Evolutionary conservation across 2,329 filamentous ascomycete genomes (phyloP).

Genomic region (Aspergillus sp.): DNA sequence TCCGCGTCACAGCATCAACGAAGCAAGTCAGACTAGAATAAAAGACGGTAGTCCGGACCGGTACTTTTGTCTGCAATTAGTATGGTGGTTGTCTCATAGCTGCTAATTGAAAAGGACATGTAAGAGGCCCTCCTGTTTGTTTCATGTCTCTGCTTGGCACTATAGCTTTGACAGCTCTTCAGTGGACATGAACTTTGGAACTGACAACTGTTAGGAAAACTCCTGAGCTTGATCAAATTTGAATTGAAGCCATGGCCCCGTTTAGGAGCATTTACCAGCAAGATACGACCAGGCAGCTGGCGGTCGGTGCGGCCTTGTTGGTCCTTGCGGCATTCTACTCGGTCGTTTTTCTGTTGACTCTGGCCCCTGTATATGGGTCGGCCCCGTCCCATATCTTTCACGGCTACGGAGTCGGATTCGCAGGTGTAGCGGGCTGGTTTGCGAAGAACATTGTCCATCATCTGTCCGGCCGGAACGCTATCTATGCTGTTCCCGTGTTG

Average conservation of each 20-base stretch:
- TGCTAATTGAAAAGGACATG: constrained; percentile 15
- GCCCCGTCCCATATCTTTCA: constrained; percentile 77
- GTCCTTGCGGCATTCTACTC: constrained; percentile 43
- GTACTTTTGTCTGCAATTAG: background rate
- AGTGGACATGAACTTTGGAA: background rate
- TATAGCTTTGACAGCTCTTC: background rate
- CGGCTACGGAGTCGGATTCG: constrained; percentile 62
- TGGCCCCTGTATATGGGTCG: constrained; percentile 86
- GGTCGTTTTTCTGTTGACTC: constrained; percentile 59
- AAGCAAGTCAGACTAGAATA: background rate
- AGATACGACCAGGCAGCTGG: constrained; percentile 27
- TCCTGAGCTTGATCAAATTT: constrained; percentile 7
- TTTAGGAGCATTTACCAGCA: constrained; percentile 24
- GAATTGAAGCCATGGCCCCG: constrained; percentile 26
- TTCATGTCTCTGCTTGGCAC: constrained; percentile 12
- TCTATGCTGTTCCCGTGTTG: constrained; percentile 65
- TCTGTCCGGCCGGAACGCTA: constrained; percentile 51
- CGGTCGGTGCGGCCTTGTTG: constrained; percentile 33
- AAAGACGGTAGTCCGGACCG: background rate
- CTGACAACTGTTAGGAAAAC: constrained; percentile 6
- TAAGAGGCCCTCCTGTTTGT: constrained; percentile 16
- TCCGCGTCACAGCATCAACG: background rate
- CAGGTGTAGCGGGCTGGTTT: constrained; percentile 71
- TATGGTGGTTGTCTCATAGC: constrained; percentile 12
- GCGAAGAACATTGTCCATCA: constrained; percentile 56